Conservation (phyloP, 2,329 filamentous ascomycete species). For the Diaporthe sp. region DNA sequence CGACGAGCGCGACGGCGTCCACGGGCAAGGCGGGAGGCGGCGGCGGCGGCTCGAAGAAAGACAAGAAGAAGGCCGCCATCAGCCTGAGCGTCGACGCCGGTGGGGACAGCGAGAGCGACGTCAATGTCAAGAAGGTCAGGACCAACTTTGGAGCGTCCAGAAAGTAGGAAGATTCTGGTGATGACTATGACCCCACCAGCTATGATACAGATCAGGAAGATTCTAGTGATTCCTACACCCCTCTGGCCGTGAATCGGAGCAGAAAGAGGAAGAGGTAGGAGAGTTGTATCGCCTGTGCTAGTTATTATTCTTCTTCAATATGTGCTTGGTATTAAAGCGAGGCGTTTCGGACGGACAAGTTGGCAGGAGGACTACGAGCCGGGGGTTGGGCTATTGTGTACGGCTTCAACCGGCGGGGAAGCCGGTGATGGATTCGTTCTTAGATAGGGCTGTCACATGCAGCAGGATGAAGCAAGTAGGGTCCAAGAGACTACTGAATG, state of each 20-base stretch:
- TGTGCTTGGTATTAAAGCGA: background rate
- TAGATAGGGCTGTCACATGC: slow-evolving; percentile 31
- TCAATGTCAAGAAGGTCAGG: slow-evolving; percentile 66
- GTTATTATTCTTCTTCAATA: background rate
- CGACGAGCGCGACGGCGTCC: slow-evolving; percentile 65
- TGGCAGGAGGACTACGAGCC: background rate
- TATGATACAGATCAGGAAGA: background rate
- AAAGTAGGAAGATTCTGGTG: slow-evolving; percentile 51
- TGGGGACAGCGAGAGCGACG: slow-evolving; percentile 73
- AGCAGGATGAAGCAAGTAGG: slow-evolving; percentile 20
- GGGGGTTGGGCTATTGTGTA: background rate
- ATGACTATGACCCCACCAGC: background rate
- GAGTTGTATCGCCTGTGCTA: background rate
- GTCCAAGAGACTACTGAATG: background rate
- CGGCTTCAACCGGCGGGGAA: background rate
- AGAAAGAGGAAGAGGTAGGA: background rate
- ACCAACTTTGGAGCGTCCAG: slow-evolving; percentile 70
- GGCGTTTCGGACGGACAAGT: slow-evolving; percentile 4
- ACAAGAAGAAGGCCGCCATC: slow-evolving; percentile 65
- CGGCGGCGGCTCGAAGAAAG: slow-evolving; percentile 61
- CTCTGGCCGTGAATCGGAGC: background rate
- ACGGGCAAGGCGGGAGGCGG: slow-evolving; percentile 48
- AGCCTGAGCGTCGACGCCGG: slow-evolving; percentile 49
- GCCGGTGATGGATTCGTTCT: slow-evolving; percentile 5
- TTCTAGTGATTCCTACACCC: background rate